Evolutionary conservation across 495 filamentous ascomycete genomes (phyloP), one percentile per base, ranked within the genome.

Genomic region (Penicillium turbatum): DNA sequence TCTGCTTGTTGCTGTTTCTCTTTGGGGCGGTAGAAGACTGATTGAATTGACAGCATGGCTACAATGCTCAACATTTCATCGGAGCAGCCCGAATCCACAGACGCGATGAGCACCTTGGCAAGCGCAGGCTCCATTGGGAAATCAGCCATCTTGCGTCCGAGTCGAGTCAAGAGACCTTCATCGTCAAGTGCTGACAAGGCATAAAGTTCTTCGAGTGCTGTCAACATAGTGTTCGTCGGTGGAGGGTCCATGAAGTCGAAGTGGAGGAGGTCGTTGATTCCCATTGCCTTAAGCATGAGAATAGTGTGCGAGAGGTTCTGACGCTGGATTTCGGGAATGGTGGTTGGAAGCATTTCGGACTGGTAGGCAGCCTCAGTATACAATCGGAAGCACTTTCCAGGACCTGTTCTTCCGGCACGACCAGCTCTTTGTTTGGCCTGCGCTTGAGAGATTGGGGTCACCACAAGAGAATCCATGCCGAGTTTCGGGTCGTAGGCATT

Each of bases 191-290:
- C 92, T 5, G 84, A 90, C 6, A 98, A 71, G 1, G 91, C 90
- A 64, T 98, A 98, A 1, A 98, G 78, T 66, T 97, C 93, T 71
- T 97, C 93, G 11, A 98, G 76, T 2, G 93, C 93, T 48, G 90
- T 95, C 49, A 98, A 81, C 91, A 96, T 97, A 29, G 93, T 97
- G 60, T 96, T 97, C 6, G 91, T 92, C 1, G 95, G 93, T 1
- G 93, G 93, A 2, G 92, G 90, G 61, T 97, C 95, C 92, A 99
- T 97, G 62, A 97, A 99, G 66, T 97, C 92, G 61, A 99, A 99
- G 56, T 95, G 90, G 10, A 99, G 82, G 3, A 99, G 77, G 62
- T 99, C 93, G 60, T 97, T 97, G 65, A 99, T 97, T 3, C 93
- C 93, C 92, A 97, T 97, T 1, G 93, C 93, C 69, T 99, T 99